These are phyloP conservation scores for Tolypocladium album DNA, from an alignment of 2,329 filamentous ascomycete genomes.

Conservation along the genomic window DNA sequence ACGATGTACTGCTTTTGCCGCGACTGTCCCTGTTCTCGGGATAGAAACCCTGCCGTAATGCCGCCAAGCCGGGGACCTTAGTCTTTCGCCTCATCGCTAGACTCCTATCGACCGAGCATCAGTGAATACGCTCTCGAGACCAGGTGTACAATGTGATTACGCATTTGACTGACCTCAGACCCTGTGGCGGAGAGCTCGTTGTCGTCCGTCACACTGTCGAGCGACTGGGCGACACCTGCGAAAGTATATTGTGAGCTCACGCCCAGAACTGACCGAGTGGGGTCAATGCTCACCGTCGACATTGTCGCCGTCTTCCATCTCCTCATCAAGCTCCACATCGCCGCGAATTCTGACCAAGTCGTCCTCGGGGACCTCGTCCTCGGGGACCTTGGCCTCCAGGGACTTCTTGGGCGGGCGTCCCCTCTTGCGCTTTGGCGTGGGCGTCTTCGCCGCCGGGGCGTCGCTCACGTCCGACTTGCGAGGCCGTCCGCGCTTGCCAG, in stretches of 20 bases:
- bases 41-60: background rate
- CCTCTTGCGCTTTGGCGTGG: conserved; percentile 4
- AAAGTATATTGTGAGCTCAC: background rate
- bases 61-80: background rate
- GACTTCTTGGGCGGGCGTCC: background rate
- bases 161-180: conserved; percentile 15
- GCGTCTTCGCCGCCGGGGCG: conserved; percentile 4
- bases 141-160: conserved; percentile 9
- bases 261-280: background rate
- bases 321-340: conserved; percentile 7
- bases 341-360: conserved; percentile 6
- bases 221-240: background rate
- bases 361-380: conserved; percentile 17
- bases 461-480: conserved; percentile 12
- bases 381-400: conserved; percentile 11
- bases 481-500: conserved; percentile 18
- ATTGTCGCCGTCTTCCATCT: background rate
- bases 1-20: background rate
- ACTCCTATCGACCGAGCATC: conserved; percentile 9
- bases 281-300: conserved; percentile 1
- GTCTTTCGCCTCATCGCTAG: conserved; percentile 7
- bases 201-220: background rate
- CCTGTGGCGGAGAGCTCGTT: conserved; percentile 1
- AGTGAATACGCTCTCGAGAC: conserved; percentile 14
- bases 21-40: background rate